A percentile compares a stretch with the other conserved stretches of the same genome.
Conservation (phyloP, 129 eudicot species). For the Deinandra increscens region DNA sequence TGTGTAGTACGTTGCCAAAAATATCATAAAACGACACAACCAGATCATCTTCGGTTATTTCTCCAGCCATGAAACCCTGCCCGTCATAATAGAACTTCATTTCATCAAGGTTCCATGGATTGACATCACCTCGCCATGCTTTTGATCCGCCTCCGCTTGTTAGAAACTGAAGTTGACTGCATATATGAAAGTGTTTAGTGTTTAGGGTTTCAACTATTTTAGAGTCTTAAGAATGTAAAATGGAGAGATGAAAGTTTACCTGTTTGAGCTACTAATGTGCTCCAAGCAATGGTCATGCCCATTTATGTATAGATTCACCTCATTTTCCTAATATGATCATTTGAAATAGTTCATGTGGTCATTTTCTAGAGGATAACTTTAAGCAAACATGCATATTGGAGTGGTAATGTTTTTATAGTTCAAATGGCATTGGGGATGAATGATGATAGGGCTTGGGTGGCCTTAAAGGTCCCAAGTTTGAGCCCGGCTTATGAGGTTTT, state of each 20-base stretch:
- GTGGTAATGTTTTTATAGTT: too few relatives aligned
- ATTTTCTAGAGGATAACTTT: too few relatives aligned
- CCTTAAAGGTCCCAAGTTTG: too few relatives aligned
- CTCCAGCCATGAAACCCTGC: conserved; percentile 72
- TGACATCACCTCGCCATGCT: conserved; percentile 68
- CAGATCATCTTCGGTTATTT: conserved; percentile 40
- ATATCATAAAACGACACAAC: conserved; percentile 49
- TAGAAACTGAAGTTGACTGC: conserved; percentile 60
- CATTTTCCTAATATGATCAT: conserved; percentile 42
- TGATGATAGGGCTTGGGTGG: too few relatives aligned
- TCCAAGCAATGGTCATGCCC: conserved; percentile 92
- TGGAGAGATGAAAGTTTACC: conserved; percentile 31
- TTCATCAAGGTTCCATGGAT: conserved; percentile 34
- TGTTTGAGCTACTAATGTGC: conserved; percentile 52
- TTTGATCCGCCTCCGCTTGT: conserved; percentile 92
- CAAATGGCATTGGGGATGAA: too few relatives aligned
- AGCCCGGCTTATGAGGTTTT: too few relatives aligned
- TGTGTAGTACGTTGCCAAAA: conserved; percentile 55
- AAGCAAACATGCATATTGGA: too few relatives aligned
- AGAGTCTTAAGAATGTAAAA: not conserved
- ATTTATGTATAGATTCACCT: conserved; percentile 71
- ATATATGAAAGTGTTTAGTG: too few relatives aligned
- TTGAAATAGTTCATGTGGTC: too few relatives aligned
- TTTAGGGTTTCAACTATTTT: not conserved
- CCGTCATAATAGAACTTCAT: conserved; percentile 80